Evolutionary conservation across 805 yeast genomes (phyloP).

Genomic region (Yamadazyma akitaensis): DNA sequence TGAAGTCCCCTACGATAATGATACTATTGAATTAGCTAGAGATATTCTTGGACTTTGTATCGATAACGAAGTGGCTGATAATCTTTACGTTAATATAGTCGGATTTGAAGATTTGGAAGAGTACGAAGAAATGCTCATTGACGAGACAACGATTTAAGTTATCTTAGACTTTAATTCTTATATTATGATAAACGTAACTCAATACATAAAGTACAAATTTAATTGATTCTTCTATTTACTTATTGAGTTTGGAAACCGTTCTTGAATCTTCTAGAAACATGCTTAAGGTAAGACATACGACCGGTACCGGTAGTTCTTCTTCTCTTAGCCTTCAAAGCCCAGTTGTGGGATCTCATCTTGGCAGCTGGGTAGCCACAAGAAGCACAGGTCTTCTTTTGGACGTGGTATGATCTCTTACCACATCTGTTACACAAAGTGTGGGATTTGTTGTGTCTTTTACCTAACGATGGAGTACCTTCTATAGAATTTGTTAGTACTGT

Average conservation of each 20-base stretch:
- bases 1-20: slow-evolving; percentile 59
- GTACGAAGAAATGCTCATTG: background rate
- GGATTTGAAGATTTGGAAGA: background rate
- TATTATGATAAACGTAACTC: background rate
- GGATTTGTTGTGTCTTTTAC: slow-evolving; percentile 99
- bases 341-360: slow-evolving; percentile 97
- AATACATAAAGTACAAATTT: background rate
- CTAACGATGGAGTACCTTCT: slow-evolving; percentile 99
- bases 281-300: slow-evolving; percentile 97
- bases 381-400: slow-evolving; percentile 98
- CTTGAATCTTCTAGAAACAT: slow-evolving; percentile 96
- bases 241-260: slow-evolving; percentile 82
- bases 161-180: background rate
- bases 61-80: slow-evolving; percentile 78
- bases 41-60: slow-evolving; percentile 65
- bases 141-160: background rate
- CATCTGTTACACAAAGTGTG: slow-evolving; percentile 99
- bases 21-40: slow-evolving; percentile 64
- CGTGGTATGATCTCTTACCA: slow-evolving; percentile 98
- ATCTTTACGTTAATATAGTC: slow-evolving; percentile 62
- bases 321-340: slow-evolving; percentile 99
- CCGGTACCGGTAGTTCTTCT: slow-evolving; percentile 99
- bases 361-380: slow-evolving; percentile 99
- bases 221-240: slow-evolving; percentile 4
- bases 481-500: slow-evolving; percentile 15